Percentiles rank a stretch among this genome's conserved stretches.
Conservation (phyloP, 345 rosid species). For the Eucalyptus albens region DNA sequence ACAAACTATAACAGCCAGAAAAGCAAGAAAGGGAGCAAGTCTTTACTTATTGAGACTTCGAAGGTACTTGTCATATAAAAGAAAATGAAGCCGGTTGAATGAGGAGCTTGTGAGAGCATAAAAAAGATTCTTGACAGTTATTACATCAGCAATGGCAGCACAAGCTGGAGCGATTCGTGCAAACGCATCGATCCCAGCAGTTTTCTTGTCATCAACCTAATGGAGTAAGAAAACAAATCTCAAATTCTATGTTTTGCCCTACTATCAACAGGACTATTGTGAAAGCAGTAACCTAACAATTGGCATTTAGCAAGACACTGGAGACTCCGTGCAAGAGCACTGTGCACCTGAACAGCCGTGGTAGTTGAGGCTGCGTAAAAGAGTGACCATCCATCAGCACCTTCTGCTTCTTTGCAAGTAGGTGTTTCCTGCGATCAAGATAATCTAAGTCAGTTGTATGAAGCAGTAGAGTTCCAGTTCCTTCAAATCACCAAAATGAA, state of each 20-base stretch:
- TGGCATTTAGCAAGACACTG: background rate
- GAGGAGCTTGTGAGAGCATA: constrained; percentile 71
- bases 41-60: constrained; percentile 83
- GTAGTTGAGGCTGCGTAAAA: constrained; percentile 71
- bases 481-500: background rate
- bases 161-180: constrained; percentile 85
- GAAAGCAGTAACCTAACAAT: background rate
- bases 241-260: background rate
- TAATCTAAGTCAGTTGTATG: background rate
- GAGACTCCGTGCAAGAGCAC: background rate
- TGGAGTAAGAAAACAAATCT: background rate
- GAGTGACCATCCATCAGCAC: constrained; percentile 65
- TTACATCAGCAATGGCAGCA: constrained; percentile 70
- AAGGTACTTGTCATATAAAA: constrained; percentile 84
- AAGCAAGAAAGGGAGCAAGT: background rate
- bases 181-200: constrained; percentile 82
- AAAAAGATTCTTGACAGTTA: constrained; percentile 82
- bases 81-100: constrained; percentile 64
- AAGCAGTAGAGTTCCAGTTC: background rate
- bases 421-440: constrained; percentile 34
- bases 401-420: constrained; percentile 40
- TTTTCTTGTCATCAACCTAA: constrained; percentile 75
- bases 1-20: background rate
- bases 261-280: background rate
- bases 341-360: constrained; percentile 74